Conservation (phyloP, 176 grass and related monocot species). For the Carex cristatella region DNA sequence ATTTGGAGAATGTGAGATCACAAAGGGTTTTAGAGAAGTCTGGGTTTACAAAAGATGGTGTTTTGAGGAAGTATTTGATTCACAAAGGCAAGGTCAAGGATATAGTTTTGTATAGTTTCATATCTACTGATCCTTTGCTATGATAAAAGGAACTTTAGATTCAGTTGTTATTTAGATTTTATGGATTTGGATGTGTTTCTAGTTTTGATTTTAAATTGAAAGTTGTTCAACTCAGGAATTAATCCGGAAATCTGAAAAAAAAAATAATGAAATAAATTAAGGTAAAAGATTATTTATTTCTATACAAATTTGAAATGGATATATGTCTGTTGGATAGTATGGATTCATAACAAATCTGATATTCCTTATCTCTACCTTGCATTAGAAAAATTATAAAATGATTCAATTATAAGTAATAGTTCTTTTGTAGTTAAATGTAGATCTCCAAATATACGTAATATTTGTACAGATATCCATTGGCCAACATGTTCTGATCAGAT, state of each 20-base stretch:
- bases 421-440: no score
- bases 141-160: constrained; percentile 6
- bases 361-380: neutral
- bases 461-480: no score
- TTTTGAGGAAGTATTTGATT: constrained; percentile 40
- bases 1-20: constrained; percentile 47
- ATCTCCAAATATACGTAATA: no score
- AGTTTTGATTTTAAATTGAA: neutral
- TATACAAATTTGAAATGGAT: neutral
- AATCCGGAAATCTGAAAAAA: neutral
- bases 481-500: no score
- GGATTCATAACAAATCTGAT: no score
- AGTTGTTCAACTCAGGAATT: neutral
- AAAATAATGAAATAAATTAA: neutral
- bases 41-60: constrained; percentile 62
- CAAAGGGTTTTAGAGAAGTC: constrained; percentile 86
- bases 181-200: neutral
- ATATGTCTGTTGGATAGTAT: neutral
- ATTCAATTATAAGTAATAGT: no score
- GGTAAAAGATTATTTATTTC: neutral
- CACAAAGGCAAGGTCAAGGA: constrained; percentile 35
- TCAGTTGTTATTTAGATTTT: neutral
- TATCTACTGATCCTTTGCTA: constrained; percentile 35
- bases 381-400: neutral
- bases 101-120: constrained; percentile 49